These are phyloP conservation scores for Abortiporus biennis DNA, from an alignment of 1,284 basidiomycete species.

Conservation along the genomic window DNA sequence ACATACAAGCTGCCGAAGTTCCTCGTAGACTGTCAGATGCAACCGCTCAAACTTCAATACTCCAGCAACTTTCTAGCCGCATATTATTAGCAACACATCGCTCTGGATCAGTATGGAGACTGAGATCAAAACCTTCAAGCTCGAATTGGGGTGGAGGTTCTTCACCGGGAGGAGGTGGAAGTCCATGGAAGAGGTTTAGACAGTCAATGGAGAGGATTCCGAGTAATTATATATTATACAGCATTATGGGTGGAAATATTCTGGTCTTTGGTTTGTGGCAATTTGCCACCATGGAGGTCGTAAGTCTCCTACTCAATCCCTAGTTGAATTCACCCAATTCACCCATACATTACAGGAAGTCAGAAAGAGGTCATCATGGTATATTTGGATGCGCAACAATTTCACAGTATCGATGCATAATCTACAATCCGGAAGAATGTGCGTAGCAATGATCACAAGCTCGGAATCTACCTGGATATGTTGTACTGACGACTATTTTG, in stretches of 20 bases:
- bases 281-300: constrained; percentile 29
- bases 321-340: background rate
- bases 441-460: constrained; percentile 19
- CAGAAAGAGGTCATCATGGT: constrained; percentile 1
- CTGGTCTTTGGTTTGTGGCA: constrained; percentile 38
- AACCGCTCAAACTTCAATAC: constrained; percentile 12
- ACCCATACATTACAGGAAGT: no score
- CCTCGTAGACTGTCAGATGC: background rate
- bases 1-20: no score
- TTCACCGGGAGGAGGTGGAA: no score
- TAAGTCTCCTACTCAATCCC: constrained; percentile 22
- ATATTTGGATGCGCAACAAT: constrained; percentile 58
- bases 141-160: no score
- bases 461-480: background rate
- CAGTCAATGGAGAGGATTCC: constrained; percentile 31
- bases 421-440: constrained; percentile 66
- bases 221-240: constrained; percentile 32
- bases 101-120: constrained; percentile 4
- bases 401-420: constrained; percentile 65
- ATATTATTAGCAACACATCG: constrained; percentile 19
- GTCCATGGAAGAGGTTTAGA: constrained; percentile 19
- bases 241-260: constrained; percentile 40
- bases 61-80: constrained; percentile 15
- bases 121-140: no score
- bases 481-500: background rate